Base-by-base conservation (phyloP, 306 rosid species). In the Cucurbita moschata region DNA sequence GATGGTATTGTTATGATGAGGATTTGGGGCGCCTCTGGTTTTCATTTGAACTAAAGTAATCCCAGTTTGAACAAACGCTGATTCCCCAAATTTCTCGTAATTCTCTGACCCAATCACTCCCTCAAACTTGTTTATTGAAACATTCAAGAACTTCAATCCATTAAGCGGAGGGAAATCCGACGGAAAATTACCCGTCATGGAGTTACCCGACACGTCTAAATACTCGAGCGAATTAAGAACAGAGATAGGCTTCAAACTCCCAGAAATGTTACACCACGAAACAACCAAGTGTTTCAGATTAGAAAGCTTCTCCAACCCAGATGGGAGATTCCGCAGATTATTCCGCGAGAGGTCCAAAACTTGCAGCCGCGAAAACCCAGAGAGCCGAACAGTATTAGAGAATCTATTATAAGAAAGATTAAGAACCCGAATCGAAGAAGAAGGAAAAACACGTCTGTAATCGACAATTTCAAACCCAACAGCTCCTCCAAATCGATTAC, bases 351-450 rank as follows among this genome's bases (percentile, higher is more conserved):
- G 86, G 86, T 94, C 96, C 10, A 94, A 84, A 65, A 66, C 58
- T 76, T 39, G 77, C 1, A 94, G 86, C 16, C 78, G 77, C 0
- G 83, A 73, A 50, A 91, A 89, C 6, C 72, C 86, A 47, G 97
- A 81, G 16, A 94, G 87, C 0, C 58, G 87, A 59, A 71, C 80
- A 43, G 73, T 57, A 77, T 88, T 89, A 51, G 96, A 91, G 88
- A 89, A 86, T 82, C 97, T 76, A 77, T 94, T 94, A 62, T 53
- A 52, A 0, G 99, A 91, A 46, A 94, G 92, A 74, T 91, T 89
- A 75, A 94, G 90, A 5, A 12, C 72, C 75, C 84, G 88, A 13
- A 94, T 43, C 38, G 85, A 81, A 0, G 97, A 90, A 49, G 75
- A 10, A 10, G 82, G 77, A 13, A 66, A 50, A 0, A 5, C 75